Evolutionary conservation across 2,329 filamentous ascomycete genomes (phyloP).

Genomic region (Fusarium sp.): DNA sequence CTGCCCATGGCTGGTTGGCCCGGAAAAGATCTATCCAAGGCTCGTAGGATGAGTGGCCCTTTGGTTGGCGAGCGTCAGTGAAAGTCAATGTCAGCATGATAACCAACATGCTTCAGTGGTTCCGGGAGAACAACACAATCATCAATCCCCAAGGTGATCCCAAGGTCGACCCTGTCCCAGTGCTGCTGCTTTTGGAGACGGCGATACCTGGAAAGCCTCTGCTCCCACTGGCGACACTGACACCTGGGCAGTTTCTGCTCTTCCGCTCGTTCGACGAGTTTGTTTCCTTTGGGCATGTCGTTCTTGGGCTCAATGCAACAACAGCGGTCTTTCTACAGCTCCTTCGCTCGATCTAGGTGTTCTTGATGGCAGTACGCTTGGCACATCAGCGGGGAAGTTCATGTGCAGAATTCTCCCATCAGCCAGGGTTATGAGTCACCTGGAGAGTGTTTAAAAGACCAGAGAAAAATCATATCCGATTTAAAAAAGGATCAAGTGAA

Average conservation of each 20-base stretch:
- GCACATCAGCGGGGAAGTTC: neutral
- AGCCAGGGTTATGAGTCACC: neutral
- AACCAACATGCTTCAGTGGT: neutral
- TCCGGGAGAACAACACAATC: neutral
- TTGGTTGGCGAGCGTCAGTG: neutral
- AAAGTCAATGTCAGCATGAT: neutral
- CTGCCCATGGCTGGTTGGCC: neutral
- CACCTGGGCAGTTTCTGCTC: too few relatives aligned
- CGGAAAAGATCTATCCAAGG: accelerated
- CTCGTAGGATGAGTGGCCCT: neutral
- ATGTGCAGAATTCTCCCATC: neutral
- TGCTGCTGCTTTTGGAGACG: neutral
- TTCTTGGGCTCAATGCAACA: neutral
- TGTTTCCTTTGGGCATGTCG: neutral
- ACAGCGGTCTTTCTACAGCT: neutral
- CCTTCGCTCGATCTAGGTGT: neutral
- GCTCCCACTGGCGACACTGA: neutral
- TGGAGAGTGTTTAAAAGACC: neutral
- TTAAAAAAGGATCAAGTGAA: neutral
- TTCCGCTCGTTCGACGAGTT: too few relatives aligned
- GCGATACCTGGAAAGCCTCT: neutral
- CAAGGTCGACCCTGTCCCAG: neutral
- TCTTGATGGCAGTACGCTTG: neutral
- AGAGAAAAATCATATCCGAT: neutral
- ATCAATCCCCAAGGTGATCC: neutral